A percentile compares a stretch with the other conserved stretches of the same genome.
Conservation (phyloP, 805 yeast genomes). For the Metschnikowia lachancei region DNA sequence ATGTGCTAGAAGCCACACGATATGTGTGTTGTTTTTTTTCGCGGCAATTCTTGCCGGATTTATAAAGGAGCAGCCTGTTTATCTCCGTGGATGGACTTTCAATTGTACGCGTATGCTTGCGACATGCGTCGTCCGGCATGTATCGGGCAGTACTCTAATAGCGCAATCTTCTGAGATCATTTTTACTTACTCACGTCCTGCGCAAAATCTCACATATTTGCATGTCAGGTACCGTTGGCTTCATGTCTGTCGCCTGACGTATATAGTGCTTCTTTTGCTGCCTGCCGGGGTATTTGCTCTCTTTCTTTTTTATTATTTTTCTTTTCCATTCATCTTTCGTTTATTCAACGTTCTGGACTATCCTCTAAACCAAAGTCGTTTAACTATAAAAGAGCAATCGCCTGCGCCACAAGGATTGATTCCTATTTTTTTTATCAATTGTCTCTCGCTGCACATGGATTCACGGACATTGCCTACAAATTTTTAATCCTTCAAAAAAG, state of each 20-base stretch:
- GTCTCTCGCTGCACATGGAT: background rate
- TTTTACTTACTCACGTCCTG: constrained; percentile 9
- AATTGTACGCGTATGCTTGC: background rate
- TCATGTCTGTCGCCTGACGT: constrained; percentile 2
- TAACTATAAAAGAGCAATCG: background rate
- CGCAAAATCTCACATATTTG: constrained; percentile 14
- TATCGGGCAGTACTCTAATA: constrained; percentile 1
- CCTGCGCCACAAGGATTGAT: background rate
- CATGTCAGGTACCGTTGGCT: constrained; percentile 14
- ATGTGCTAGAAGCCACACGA: no score
- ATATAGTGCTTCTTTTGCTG: constrained; percentile 11
- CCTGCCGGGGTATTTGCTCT: constrained; percentile 4
- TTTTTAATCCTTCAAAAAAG: background rate
- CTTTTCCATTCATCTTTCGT: background rate
- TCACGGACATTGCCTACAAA: background rate
- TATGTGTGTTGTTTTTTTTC: background rate
- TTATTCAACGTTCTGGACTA: no score
- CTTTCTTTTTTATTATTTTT: constrained; percentile 2
- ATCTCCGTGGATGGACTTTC: background rate
- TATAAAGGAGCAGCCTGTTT: background rate
- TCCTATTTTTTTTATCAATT: background rate
- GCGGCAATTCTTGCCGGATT: background rate
- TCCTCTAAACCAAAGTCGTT: no score
- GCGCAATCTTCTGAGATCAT: constrained; percentile 13
- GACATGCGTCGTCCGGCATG: constrained; percentile 7